A percentile compares a stretch with the other conserved stretches of the same genome.
Evolutionary conservation across 2,329 filamentous ascomycete species (phyloP).

Genomic region (Fusarium dlaminii): DNA sequence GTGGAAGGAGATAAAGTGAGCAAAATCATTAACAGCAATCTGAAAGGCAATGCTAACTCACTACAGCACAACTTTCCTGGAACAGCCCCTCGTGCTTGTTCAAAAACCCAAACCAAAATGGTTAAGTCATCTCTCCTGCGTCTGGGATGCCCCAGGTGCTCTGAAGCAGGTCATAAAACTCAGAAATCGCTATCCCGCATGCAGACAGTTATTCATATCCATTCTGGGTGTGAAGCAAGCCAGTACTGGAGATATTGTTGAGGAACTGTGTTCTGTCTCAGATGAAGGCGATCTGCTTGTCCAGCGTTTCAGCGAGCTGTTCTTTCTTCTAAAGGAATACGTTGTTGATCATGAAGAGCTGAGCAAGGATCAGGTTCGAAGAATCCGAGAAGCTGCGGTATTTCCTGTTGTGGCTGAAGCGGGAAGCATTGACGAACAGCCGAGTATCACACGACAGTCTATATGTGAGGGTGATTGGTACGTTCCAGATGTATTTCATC

Average conservation of each 20-base stretch:
- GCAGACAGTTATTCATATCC: not conserved
- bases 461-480: not conserved
- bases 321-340: not conserved
- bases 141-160: not conserved
- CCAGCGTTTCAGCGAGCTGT: not conserved
- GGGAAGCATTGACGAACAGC: not conserved
- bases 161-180: not conserved
- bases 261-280: not conserved
- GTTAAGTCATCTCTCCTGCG: not conserved
- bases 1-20: not conserved
- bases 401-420: not conserved
- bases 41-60: not conserved
- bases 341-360: not conserved
- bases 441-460: not conserved
- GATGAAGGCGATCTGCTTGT: accelerated
- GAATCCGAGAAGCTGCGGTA: not conserved
- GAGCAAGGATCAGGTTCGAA: not conserved
- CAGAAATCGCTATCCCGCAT: not conserved
- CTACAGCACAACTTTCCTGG: not conserved
- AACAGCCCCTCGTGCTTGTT: not conserved
- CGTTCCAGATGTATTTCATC: accelerated
- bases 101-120: not conserved
- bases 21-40: not conserved
- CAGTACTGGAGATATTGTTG: not conserved
- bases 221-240: not conserved